Evolutionary conservation across 805 yeast genomes (phyloP).

Genomic region (Starmerella ratchasimensis): DNA sequence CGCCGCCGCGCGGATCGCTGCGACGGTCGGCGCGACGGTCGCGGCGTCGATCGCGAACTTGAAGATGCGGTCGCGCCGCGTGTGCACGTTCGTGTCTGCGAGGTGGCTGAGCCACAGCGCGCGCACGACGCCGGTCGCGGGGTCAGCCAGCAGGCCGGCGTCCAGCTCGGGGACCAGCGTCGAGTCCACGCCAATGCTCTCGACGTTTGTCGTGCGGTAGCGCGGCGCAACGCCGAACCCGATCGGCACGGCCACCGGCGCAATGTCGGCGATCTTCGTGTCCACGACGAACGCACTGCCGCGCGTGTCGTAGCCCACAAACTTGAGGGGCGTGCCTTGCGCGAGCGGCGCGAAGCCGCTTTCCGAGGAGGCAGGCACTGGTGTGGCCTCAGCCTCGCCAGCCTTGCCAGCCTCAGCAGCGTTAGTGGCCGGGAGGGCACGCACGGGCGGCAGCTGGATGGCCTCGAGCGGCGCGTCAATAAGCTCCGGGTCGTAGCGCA

Average conservation of each 20-base stretch:
- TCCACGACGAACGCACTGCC: conserved; percentile 58
- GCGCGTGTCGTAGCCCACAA: conserved; percentile 66
- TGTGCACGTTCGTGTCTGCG: conserved; percentile 53
- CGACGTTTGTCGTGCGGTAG: conserved; percentile 73
- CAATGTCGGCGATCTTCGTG: conserved; percentile 62
- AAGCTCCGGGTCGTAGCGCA: conserved; percentile 65
- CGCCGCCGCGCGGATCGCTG: conserved; percentile 33
- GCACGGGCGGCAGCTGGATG: conserved; percentile 32
- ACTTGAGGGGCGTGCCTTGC: conserved; percentile 64
- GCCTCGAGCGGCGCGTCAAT: conserved; percentile 59
- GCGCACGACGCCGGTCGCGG: conserved; percentile 56
- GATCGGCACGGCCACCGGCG: conserved; percentile 60
- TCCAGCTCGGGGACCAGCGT: conserved; percentile 53
- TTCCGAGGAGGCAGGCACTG: not conserved
- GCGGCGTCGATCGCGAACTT: conserved; percentile 67
- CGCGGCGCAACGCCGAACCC: conserved; percentile 52
- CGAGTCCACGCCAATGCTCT: conserved; percentile 62
- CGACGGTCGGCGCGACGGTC: conserved; percentile 46
- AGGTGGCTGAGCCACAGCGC: conserved; percentile 75
- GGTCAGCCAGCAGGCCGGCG: conserved; percentile 65
- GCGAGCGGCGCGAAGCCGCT: conserved; percentile 28
- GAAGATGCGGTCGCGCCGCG: conserved; percentile 46
- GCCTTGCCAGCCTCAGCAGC: no score
- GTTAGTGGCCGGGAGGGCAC: no score
- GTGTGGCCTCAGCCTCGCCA: no score